These are phyloP conservation scores for Paracoccidioides lutzii DNA, from an alignment of 2,329 filamentous ascomycete genomes.

Conservation along the genomic window DNA sequence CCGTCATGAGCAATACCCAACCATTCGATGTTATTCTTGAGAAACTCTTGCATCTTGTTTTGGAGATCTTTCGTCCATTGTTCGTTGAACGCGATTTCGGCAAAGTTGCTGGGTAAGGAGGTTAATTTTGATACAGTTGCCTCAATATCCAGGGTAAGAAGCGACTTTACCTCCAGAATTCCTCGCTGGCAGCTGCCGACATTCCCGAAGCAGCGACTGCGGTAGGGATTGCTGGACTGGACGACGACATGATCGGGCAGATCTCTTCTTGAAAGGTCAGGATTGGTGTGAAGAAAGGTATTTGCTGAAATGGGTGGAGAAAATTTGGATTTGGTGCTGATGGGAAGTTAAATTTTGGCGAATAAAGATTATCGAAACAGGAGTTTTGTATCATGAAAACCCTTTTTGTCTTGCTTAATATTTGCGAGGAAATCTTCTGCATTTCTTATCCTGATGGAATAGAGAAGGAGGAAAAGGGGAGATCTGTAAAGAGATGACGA, in stretches of 20 bases:
- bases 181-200: conserved; percentile 7
- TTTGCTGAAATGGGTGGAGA: not conserved
- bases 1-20: conserved; percentile 5
- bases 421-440: too few relatives aligned
- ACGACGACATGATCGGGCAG: not conserved
- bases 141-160: too few relatives aligned
- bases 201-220: not conserved
- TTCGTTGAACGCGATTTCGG: conserved; percentile 5
- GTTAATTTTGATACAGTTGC: not conserved
- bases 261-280: not conserved
- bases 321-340: too few relatives aligned
- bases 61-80: conserved; percentile 9
- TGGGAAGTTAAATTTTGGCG: too few relatives aligned
- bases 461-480: too few relatives aligned
- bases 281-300: not conserved
- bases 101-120: not conserved
- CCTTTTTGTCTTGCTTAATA: too few relatives aligned
- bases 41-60: conserved; percentile 2
- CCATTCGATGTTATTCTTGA: conserved; percentile 11
- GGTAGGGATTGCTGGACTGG: not conserved
- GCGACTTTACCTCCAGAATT: conserved; percentile 9
- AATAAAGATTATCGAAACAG: too few relatives aligned
- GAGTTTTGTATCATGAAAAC: too few relatives aligned
- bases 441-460: too few relatives aligned
- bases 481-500: too few relatives aligned